These are phyloP conservation scores for Stagonosporopsis tanaceti DNA, from an alignment of 2,329 filamentous ascomycete genomes.

Conservation along the genomic window DNA sequence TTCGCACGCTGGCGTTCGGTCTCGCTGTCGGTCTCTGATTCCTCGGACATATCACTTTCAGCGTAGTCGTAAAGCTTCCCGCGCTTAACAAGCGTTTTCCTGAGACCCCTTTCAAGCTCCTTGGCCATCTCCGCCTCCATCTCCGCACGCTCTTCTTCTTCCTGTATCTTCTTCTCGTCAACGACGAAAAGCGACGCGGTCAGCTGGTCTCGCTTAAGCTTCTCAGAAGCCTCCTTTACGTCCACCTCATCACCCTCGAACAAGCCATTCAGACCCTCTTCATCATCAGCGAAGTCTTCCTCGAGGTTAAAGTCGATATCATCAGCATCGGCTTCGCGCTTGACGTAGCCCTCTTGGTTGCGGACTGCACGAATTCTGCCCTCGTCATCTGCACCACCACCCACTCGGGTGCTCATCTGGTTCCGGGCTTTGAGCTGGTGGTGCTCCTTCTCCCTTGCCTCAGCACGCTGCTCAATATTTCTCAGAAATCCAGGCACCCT, in stretches of 20 bases:
- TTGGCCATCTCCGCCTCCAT: conserved; percentile 74
- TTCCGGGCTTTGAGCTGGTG: conserved; percentile 24
- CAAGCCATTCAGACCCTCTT: conserved; percentile 64
- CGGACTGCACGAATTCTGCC: conserved; percentile 43
- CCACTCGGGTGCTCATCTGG: conserved; percentile 42
- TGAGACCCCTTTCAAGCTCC: conserved; percentile 76
- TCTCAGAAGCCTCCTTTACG: conserved; percentile 69
- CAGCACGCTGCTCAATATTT: conserved; percentile 52
- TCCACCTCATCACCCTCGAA: conserved; percentile 59
- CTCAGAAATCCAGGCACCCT: conserved; percentile 79
- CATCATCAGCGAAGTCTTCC: conserved; percentile 82
- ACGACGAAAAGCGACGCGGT: conserved; percentile 85
- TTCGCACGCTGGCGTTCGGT: conserved; percentile 68
- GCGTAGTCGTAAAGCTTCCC: conserved; percentile 90
- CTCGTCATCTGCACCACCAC: conserved; percentile 50
- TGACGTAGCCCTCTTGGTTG: conserved; percentile 54
- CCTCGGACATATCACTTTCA: conserved; percentile 68
- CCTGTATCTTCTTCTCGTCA: conserved; percentile 62
- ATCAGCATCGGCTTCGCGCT: conserved; percentile 65
- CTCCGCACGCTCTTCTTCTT: conserved; percentile 72
- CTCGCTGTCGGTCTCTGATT: conserved; percentile 63
- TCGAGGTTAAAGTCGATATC: conserved; percentile 72
- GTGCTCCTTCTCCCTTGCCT: conserved; percentile 58
- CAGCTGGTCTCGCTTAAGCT: conserved; percentile 80
- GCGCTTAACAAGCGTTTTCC: conserved; percentile 82